These are phyloP conservation scores for Magnolia kwangsiensis DNA, from an alignment of 164 flowering plant genomes.

Conservation along the genomic window DNA sequence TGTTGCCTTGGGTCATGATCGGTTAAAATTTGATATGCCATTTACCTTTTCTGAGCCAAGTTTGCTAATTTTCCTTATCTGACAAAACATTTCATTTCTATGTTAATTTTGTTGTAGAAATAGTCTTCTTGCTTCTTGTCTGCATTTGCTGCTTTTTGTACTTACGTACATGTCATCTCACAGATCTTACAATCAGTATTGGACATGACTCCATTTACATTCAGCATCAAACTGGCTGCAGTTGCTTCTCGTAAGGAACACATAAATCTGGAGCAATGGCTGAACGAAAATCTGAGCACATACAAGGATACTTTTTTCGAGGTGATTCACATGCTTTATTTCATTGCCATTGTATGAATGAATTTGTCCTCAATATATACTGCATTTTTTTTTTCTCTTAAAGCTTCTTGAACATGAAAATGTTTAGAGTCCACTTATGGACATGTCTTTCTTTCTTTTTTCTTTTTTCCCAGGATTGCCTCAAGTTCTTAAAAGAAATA, in stretches of 20 bases:
- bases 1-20: too few relatives aligned
- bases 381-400: neutral
- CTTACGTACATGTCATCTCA: slow-evolving; percentile 1
- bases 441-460: neutral
- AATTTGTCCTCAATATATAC: neutral
- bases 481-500: slow-evolving; percentile 67
- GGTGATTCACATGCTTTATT: slow-evolving; percentile 32
- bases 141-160: neutral
- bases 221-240: slow-evolving; percentile 65
- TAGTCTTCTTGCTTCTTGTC: too few relatives aligned
- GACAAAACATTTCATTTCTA: too few relatives aligned
- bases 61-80: too few relatives aligned
- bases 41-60: too few relatives aligned
- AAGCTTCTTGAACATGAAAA: neutral
- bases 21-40: too few relatives aligned
- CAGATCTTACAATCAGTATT: slow-evolving; percentile 68
- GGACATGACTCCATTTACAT: slow-evolving; percentile 58
- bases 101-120: too few relatives aligned
- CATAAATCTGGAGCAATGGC: slow-evolving; percentile 76
- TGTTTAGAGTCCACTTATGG: slow-evolving; percentile 1
- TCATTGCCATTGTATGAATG: neutral
- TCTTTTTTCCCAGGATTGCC: slow-evolving; percentile 62
- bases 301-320: slow-evolving; percentile 66
- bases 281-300: slow-evolving; percentile 44
- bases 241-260: slow-evolving; percentile 66